phyloP scores from a whole-genome alignment of 2,329 filamentous ascomycete genomes.

The Penicillium decumbens region DNA sequence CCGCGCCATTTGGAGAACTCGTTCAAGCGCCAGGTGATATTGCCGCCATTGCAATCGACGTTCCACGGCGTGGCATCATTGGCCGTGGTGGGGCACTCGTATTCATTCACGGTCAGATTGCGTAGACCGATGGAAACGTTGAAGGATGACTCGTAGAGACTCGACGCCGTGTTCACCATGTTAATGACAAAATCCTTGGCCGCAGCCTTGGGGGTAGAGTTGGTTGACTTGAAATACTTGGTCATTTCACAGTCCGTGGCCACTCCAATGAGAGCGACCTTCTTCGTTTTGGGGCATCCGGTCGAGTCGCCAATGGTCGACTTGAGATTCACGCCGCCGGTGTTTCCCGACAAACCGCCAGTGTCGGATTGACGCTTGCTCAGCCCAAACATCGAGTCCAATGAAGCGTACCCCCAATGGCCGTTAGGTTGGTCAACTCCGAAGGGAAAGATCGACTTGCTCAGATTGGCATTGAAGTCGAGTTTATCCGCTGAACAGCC shows the following conservation, averaged over 20 bases:
- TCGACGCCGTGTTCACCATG: conserved; percentile 80
- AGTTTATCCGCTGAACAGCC: conserved; percentile 72
- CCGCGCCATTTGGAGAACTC: conserved; percentile 88
- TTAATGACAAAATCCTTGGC: conserved; percentile 71
- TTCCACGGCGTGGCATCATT: conserved; percentile 76
- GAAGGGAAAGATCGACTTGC: conserved; percentile 60
- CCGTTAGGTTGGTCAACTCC: conserved; percentile 53
- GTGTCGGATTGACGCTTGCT: conserved; percentile 63
- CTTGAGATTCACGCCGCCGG: conserved; percentile 72
- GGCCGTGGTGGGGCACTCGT: conserved; percentile 67
- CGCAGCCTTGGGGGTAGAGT: conserved; percentile 49
- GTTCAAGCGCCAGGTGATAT: conserved; percentile 75
- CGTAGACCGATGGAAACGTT: conserved; percentile 89
- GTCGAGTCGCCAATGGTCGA: conserved; percentile 71
- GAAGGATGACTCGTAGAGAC: conserved; percentile 83
- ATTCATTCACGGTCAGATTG: conserved; percentile 73
- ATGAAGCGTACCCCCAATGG: conserved; percentile 57
- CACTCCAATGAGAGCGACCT: conserved; percentile 84
- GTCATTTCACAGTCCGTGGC: conserved; percentile 92
- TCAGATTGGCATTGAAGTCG: conserved; percentile 68
- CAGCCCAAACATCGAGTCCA: conserved; percentile 63
- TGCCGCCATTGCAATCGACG: conserved; percentile 55
- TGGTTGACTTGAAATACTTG: conserved; percentile 55
- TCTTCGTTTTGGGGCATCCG: conserved; percentile 87
- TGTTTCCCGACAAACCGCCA: conserved; percentile 65